Base-by-base conservation (phyloP, 2,329 filamentous ascomycete genomes). In the Monosporascus cannonballus region DNA sequence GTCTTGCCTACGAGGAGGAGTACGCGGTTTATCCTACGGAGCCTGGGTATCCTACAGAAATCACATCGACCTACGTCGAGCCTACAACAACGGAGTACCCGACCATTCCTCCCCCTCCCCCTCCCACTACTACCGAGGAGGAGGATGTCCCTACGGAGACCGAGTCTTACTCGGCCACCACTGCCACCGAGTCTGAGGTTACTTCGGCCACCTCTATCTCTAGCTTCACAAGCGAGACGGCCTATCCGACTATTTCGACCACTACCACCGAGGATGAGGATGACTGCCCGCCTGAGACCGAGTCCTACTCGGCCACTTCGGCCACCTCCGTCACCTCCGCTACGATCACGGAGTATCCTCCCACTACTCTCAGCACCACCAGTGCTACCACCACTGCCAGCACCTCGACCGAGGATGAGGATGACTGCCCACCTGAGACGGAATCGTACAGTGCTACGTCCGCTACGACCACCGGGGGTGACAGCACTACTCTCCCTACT, bases 351-450 rank as follows among this genome's bases (percentile, higher is more conserved):
- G 39, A 46, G 48, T n/a, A 27, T 9, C 39, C 37, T n/a, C 17
- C 48, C 11, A 41, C 34, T 11, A 42, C 48, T 20, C 30, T n/a
- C 15, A 20, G 15, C 15, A 27, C 46, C 24, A 30, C 24, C 25
- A 27, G 24, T 17, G 25, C 47, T 11, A 22, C 34, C 9, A 5
- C 47, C 27, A 25, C 24, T 18, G 11, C 8, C 25, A 38, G 47
- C 47, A 38, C 25, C 3, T 17, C 15, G 3, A 36, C 47, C 47
- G 25, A 34, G 47, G 47, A 38, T 8, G 22, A 20, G 24, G 50
- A 52, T 38, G 55, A 60, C 47, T 59, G 54, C 51, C 56, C 54
- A 6, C 56, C 56, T n/a, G 58, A 60, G 55, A 49, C 48, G 14
- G 51, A 55, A 42, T 49, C 56, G 11, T 55, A 54, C 47, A 54